These are phyloP conservation scores for Acacia melanoxylon DNA, from an alignment of 306 rosid genomes.

Conservation along the genomic window DNA sequence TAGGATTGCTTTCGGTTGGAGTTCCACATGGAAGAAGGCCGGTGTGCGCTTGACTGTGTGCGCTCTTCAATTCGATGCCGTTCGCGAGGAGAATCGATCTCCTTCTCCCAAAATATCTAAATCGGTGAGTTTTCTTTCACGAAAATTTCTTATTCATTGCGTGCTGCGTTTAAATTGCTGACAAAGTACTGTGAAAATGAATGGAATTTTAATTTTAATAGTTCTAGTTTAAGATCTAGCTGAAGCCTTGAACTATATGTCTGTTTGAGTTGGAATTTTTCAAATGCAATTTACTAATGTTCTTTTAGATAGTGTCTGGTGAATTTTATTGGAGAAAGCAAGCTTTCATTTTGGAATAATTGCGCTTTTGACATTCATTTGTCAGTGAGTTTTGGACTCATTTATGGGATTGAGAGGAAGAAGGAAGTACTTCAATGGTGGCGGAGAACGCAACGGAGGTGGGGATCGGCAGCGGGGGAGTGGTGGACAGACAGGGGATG, in stretches of 20 bases:
- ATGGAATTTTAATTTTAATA: neutral
- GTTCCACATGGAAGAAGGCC: constrained; percentile 42
- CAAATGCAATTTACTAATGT: neutral
- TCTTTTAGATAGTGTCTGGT: neutral
- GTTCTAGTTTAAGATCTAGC: neutral
- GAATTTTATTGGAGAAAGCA: no score
- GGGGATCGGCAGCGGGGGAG: no score
- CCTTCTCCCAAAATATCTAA: constrained; percentile 42
- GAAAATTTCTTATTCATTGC: neutral
- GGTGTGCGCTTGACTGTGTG: constrained; percentile 45
- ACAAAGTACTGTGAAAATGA: neutral
- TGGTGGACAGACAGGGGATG: no score
- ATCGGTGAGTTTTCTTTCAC: constrained; percentile 47
- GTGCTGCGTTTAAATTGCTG: neutral
- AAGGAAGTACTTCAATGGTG: no score
- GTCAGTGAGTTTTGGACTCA: neutral
- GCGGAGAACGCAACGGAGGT: no score
- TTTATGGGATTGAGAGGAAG: no score
- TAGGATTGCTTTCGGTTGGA: no score
- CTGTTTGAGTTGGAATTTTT: neutral
- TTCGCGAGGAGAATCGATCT: constrained; percentile 38
- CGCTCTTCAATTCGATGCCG: constrained; percentile 54
- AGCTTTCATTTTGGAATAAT: neutral
- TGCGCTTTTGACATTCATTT: neutral
- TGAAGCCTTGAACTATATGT: neutral